Base-by-base conservation (phyloP, 129 eudicot genomes). In the Artemisia argyi region DNA sequence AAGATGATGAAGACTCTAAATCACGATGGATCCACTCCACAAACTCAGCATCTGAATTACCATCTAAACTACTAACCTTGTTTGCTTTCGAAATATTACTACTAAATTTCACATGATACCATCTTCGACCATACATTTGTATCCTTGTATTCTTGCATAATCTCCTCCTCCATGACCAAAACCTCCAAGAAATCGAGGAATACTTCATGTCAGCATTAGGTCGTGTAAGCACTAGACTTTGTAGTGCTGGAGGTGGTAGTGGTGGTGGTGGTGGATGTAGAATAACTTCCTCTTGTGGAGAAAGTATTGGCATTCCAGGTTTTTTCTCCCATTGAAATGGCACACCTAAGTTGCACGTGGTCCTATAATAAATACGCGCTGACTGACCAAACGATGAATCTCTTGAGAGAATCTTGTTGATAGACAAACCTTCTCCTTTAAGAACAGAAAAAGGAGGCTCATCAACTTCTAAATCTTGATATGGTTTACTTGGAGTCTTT, bases 241-340 rank as follows among this genome's bases (percentile, higher is more conserved):
- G 95, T 51, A 82, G 19, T 32, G 72, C 39, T 4, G 96, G 94
- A 0, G 96, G 83, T 49, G 73, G 35, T 30, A 3, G 35, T 8
- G 96, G 94, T 0, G 96, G 86, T 2, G 81, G 78, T 3, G 84
- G n/a, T 62, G 65, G 52, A 7, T 42, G 72, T 61, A 78, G 84
- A 24, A 83, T 53, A 8, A 64, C 67, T 20, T 80, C 86, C 8
- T 85, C 86, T 65, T 11, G 58, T 9, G 78, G 81, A 1, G 85
- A 84, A 71, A 70, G 62, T 55, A 64, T 81, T 15, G 98, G 85
- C 3, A 83, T 85, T 30, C 98, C 98, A 1, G 98, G 98, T 66
- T 74, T 80, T 77, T 59, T 79, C 64, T 92, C 98, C 98, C 98
- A 92, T 19, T 78, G 77, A 54, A 89, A 92, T 0, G 96, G 96